These are phyloP conservation scores for Suillus bovinus DNA, from an alignment of 768 basidiomycete species.

Conservation along the genomic window DNA sequence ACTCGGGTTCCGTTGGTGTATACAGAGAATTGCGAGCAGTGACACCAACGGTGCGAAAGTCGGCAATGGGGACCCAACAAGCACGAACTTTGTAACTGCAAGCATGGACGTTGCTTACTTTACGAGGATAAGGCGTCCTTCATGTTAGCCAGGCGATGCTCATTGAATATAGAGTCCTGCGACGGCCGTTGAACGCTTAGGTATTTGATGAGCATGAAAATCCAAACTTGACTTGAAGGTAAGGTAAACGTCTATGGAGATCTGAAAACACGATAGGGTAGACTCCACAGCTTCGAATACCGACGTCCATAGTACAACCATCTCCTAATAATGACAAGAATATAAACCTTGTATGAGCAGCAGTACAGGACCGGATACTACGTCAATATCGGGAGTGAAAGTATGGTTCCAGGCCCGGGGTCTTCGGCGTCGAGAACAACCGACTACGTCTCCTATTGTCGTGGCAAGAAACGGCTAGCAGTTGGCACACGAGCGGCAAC, in stretches of 20 bases:
- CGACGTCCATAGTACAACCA: not conserved
- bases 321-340: not conserved
- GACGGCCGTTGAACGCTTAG: not conserved
- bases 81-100: slow-evolving; percentile 17
- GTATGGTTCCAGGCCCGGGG: not conserved
- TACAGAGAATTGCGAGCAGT: slow-evolving; percentile 23
- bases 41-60: slow-evolving; percentile 35
- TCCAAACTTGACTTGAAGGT: not conserved
- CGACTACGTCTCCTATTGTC: not conserved
- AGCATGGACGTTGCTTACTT: slow-evolving; percentile 27
- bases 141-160: not conserved
- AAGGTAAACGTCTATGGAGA: not conserved
- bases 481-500: not conserved
- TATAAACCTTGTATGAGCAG: not conserved
- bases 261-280: not conserved
- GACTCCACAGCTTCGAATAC: not conserved
- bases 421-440: not conserved
- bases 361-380: not conserved
- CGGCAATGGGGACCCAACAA: slow-evolving; percentile 30
- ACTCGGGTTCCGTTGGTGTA: slow-evolving; percentile 33
- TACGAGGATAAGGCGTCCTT: slow-evolving; percentile 21
- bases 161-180: not conserved
- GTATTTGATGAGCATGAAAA: not conserved
- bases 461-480: not conserved
- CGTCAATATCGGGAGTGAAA: not conserved